Evolutionary conservation across 2,329 filamentous ascomycete species (phyloP).

Genomic region (Claviceps purpurea): DNA sequence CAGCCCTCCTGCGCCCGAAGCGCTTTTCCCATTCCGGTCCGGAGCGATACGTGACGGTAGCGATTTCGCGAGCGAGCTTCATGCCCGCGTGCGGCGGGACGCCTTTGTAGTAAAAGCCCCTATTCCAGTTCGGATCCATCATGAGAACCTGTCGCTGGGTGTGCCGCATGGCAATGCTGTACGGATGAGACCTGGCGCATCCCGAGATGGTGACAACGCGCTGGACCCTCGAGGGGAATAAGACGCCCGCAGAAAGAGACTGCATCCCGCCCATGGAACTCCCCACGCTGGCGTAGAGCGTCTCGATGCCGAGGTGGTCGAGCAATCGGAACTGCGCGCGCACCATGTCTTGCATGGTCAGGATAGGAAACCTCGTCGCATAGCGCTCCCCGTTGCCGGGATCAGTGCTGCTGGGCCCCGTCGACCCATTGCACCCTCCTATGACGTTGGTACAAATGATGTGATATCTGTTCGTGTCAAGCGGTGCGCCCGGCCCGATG

Average conservation of each 20-base stretch:
- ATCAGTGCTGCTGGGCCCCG: slow-evolving; percentile 77
- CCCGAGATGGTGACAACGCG: slow-evolving; percentile 83
- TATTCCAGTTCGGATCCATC: slow-evolving; percentile 97
- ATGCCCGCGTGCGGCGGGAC: slow-evolving; percentile 91
- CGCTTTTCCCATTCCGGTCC: slow-evolving; percentile 96
- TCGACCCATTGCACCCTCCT: slow-evolving; percentile 91
- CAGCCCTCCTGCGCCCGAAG: slow-evolving; percentile 77
- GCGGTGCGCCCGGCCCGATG: slow-evolving; percentile 71
- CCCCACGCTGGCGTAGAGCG: slow-evolving; percentile 82
- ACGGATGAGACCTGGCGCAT: slow-evolving; percentile 87
- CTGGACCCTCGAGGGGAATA: slow-evolving; percentile 71
- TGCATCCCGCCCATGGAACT: slow-evolving; percentile 99
- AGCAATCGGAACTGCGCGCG: slow-evolving; percentile 84
- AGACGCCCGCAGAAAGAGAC: slow-evolving; percentile 70
- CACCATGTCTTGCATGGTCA: slow-evolving; percentile 97
- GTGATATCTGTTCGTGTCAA: slow-evolving; percentile 87
- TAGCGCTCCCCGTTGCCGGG: slow-evolving; percentile 80
- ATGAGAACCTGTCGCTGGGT: slow-evolving; percentile 95
- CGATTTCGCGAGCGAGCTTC: slow-evolving; percentile 95
- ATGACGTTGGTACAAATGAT: slow-evolving; percentile 95
- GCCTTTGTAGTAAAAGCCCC: slow-evolving; percentile 81
- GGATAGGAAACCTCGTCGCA: slow-evolving; percentile 85
- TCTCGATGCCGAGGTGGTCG: slow-evolving; percentile 61
- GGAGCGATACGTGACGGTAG: slow-evolving; percentile 91
- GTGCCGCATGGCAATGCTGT: slow-evolving; percentile 97